Evolutionary conservation across 2,329 filamentous ascomycete genomes (phyloP).

Genomic region (Colletotrichum paranaense): DNA sequence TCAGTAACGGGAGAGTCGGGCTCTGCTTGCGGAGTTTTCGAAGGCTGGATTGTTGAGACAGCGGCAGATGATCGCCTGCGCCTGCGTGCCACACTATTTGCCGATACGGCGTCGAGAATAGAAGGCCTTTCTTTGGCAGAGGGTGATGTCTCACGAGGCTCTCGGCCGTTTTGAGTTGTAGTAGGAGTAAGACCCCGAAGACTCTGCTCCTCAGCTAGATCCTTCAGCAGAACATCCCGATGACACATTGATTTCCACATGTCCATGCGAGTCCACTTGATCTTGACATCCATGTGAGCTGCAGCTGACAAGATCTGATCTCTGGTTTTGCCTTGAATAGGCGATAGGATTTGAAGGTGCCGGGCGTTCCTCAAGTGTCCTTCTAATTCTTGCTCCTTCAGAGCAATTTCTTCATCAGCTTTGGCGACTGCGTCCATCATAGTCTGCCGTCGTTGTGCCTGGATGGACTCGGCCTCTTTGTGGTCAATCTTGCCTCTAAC

Average conservation of each 20-base stretch:
- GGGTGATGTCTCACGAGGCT: constrained; percentile 24
- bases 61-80: constrained; percentile 31
- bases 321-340: constrained; percentile 89
- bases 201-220: constrained; percentile 77
- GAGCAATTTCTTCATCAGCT: constrained; percentile 80
- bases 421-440: constrained; percentile 88
- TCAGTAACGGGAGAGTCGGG: constrained; percentile 55
- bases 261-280: constrained; percentile 94
- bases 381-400: constrained; percentile 82
- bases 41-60: constrained; percentile 21
- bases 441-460: constrained; percentile 82
- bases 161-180: constrained; percentile 15
- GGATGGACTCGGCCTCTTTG: constrained; percentile 87
- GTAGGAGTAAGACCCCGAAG: constrained; percentile 13
- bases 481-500: constrained; percentile 80
- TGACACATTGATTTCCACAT: constrained; percentile 95
- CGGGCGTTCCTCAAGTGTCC: constrained; percentile 87
- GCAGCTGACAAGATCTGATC: constrained; percentile 89
- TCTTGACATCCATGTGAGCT: constrained; percentile 83
- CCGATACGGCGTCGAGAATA: constrained; percentile 20
- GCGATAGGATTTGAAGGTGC: constrained; percentile 88
- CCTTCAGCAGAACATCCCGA: constrained; percentile 85
- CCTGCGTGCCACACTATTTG: constrained; percentile 16
- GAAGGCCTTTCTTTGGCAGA: constrained; percentile 15
- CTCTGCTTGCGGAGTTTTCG: constrained; percentile 41